These are phyloP conservation scores for Zygotorulaspora mrakii DNA, from an alignment of 1,139 yeast species.

Conservation along the genomic window DNA sequence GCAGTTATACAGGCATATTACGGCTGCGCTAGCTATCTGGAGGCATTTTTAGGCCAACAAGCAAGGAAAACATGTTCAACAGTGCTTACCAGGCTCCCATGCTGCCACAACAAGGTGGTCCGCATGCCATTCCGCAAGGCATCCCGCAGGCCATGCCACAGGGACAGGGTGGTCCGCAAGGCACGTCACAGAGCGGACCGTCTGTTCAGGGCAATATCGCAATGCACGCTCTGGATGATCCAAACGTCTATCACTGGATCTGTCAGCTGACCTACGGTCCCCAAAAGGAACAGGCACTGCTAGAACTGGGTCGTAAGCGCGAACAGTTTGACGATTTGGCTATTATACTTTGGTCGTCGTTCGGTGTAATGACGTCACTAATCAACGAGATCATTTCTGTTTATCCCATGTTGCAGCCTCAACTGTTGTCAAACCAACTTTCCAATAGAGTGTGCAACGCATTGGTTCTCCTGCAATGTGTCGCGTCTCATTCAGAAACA, in stretches of 20 bases:
- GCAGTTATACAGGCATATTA: no score
- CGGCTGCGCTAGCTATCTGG: no score
- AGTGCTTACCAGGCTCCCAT: constrained; percentile 4
- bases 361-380: constrained; percentile 91
- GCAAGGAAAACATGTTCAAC: background rate
- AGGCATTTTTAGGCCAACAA: background rate
- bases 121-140: constrained; percentile 7
- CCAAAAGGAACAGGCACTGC: constrained; percentile 84
- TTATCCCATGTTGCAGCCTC: constrained; percentile 86
- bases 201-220: constrained; percentile 34
- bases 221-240: constrained; percentile 68
- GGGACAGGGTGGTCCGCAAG: constrained; percentile 18
- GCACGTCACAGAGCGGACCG: constrained; percentile 31
- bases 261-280: constrained; percentile 85
- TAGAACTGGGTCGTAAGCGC: constrained; percentile 88
- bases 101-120: constrained; percentile 8
- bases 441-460: constrained; percentile 96
- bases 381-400: constrained; percentile 87
- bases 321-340: constrained; percentile 95
- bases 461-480: constrained; percentile 88
- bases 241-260: constrained; percentile 86
- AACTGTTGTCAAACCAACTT: constrained; percentile 77
- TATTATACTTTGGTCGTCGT: constrained; percentile 88
- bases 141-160: constrained; percentile 16
- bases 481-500: constrained; percentile 91